These are phyloP conservation scores for Hysterangium stoloniferum DNA, from an alignment of 768 basidiomycete species.

Conservation along the genomic window DNA sequence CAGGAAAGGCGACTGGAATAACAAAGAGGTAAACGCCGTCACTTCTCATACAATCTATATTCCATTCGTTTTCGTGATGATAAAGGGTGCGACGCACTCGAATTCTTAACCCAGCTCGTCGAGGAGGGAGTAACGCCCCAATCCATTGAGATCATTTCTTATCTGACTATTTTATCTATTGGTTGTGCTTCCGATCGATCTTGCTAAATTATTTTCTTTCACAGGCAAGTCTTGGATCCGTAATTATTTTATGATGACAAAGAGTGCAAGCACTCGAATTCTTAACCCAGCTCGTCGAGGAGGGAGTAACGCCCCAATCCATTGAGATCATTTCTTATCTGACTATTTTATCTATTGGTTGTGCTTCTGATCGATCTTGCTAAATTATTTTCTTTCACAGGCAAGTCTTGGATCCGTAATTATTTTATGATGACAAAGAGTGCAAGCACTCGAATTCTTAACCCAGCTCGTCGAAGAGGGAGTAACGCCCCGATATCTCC, in stretches of 20 bases:
- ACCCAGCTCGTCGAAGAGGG: conserved; percentile 96
- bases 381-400: conserved; percentile 14
- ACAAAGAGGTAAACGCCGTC: conserved; percentile 72
- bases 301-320: conserved; percentile 86
- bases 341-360: conserved; percentile 1
- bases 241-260: conserved; percentile 50
- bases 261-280: conserved; percentile 63
- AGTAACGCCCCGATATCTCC: conserved; percentile 74
- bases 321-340: conserved; percentile 45
- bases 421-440: conserved; percentile 76
- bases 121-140: conserved; percentile 92
- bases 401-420: conserved; percentile 19
- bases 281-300: conserved; percentile 94
- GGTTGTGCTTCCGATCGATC: conserved; percentile 7
- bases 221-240: conserved; percentile 6
- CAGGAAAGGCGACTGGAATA: conserved; percentile 88
- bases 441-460: conserved; percentile 55
- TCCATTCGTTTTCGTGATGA: conserved; percentile 41
- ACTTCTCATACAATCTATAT: conserved; percentile 8
- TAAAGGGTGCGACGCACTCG: conserved; percentile 70
- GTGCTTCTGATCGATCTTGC: too few species aligned
- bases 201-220: conserved; percentile 10
- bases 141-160: conserved; percentile 52
- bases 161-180: conserved; percentile 12
- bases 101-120: conserved; percentile 85